Conservation (phyloP, 495 filamentous ascomycete genomes). For the Talaromyces trachyspermus region DNA sequence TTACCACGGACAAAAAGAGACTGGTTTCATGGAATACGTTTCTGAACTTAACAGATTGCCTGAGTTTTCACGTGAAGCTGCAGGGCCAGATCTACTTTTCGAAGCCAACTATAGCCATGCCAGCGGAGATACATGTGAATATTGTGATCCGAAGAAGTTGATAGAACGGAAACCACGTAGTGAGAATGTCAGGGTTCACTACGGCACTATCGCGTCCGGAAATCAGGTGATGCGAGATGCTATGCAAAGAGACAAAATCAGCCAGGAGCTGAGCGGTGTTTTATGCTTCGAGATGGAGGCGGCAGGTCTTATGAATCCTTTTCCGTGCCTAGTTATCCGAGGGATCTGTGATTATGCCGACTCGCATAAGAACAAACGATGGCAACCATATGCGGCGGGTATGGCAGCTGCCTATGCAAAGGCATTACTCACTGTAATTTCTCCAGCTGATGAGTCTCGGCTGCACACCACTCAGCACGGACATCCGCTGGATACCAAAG, state of each 20-base stretch:
- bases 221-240: conserved; percentile 26
- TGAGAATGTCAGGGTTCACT: conserved; percentile 19
- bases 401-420: conserved; percentile 30
- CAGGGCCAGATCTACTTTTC: background rate
- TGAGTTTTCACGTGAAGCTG: background rate
- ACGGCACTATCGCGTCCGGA: conserved; percentile 34
- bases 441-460: background rate
- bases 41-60: background rate
- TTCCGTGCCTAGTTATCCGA: conserved; percentile 30
- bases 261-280: conserved; percentile 2
- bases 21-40: background rate
- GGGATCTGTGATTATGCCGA: conserved; percentile 38
- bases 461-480: too few relatives aligned
- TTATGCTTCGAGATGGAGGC: conserved; percentile 39
- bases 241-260: conserved; percentile 8
- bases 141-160: background rate
- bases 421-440: conserved; percentile 16
- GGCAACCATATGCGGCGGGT: conserved; percentile 33
- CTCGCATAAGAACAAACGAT: conserved; percentile 30
- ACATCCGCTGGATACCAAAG: too few relatives aligned
- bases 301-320: conserved; percentile 32
- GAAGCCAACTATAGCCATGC: background rate
- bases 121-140: background rate
- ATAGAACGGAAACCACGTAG: conserved; percentile 5
- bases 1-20: background rate